phyloP scores from a whole-genome alignment of 2,329 filamentous ascomycete genomes.

The Grosmannia serpens region DNA sequence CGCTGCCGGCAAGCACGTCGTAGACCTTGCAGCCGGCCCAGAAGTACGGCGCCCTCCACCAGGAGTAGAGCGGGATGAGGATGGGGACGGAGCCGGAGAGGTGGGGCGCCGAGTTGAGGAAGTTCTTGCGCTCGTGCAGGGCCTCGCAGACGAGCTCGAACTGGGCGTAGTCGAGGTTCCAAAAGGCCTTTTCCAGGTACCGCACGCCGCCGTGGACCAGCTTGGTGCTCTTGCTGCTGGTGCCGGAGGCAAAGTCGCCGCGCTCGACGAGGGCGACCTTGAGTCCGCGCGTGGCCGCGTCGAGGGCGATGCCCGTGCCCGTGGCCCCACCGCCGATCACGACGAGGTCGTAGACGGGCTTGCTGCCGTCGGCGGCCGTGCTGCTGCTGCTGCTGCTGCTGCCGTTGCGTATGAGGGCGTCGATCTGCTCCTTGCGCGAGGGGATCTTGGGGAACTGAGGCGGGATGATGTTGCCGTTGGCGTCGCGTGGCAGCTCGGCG shows the following conservation, averaged over 20 bases:
- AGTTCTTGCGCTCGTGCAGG: constrained; percentile 70
- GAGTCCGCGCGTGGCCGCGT: constrained; percentile 66
- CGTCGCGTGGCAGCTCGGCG: constrained; percentile 24
- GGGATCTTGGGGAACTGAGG: constrained; percentile 51
- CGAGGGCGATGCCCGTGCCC: constrained; percentile 67
- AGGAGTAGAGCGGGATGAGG: constrained; percentile 69
- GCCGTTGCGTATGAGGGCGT: constrained; percentile 37
- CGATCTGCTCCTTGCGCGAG: constrained; percentile 51
- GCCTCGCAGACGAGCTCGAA: constrained; percentile 72
- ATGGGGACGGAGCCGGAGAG: constrained; percentile 72
- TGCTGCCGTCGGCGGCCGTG: constrained; percentile 25
- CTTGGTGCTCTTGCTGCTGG: constrained; percentile 79
- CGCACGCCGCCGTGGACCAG: constrained; percentile 78
- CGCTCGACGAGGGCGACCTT: constrained; percentile 72
- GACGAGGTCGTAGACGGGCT: constrained; percentile 55
- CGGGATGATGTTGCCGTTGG: constrained; percentile 54
- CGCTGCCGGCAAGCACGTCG: constrained; percentile 67
- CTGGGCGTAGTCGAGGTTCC: constrained; percentile 76
- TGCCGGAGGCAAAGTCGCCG: constrained; percentile 72
- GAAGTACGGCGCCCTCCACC: constrained; percentile 72
- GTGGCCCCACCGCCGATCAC: constrained; percentile 73
- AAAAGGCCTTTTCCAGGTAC: constrained; percentile 76
- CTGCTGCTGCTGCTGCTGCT: constrained; percentile 29
- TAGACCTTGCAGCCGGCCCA: constrained; percentile 64
- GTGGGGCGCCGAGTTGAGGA: constrained; percentile 72